These are phyloP conservation scores for Escovopsis weberi DNA, from an alignment of 2,329 filamentous ascomycete genomes.

Conservation along the genomic window DNA sequence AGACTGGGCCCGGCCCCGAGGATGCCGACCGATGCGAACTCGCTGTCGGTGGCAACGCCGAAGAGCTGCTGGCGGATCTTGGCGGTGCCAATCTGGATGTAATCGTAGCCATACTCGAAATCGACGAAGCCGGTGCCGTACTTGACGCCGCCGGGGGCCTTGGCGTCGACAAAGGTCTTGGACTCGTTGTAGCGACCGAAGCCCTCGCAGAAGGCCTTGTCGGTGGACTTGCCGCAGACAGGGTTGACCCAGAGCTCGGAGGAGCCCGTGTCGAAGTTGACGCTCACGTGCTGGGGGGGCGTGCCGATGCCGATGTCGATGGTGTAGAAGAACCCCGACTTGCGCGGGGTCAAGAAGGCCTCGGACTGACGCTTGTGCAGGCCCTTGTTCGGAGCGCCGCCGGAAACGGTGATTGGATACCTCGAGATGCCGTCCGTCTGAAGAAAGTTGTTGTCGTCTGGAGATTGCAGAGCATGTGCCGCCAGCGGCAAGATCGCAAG, in stretches of 20 bases:
- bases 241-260: constrained; percentile 29
- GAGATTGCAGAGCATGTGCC: constrained; percentile 9
- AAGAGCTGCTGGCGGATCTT: constrained; percentile 21
- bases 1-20: constrained; percentile 21
- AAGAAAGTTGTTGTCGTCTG: constrained; percentile 11
- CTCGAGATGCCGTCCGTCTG: constrained; percentile 14
- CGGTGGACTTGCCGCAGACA: constrained; percentile 18
- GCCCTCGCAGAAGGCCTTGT: constrained; percentile 13
- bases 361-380: constrained; percentile 16
- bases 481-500: constrained; percentile 16
- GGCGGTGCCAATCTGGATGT: constrained; percentile 18
- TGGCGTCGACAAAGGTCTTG: constrained; percentile 15
- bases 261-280: constrained; percentile 28
- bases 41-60: constrained; percentile 20
- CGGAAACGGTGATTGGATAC: constrained; percentile 15
- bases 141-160: constrained; percentile 12
- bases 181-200: constrained; percentile 18
- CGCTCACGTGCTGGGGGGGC: constrained; percentile 22
- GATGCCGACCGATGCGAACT: constrained; percentile 16
- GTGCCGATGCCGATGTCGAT: constrained; percentile 24
- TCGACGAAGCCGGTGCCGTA: constrained; percentile 20
- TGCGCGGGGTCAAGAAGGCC: constrained; percentile 11
- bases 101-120: constrained; percentile 21
- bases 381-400: constrained; percentile 15
- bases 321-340: constrained; percentile 22